Base-by-base conservation (phyloP, 2,329 filamentous ascomycete genomes). In the Periconia digitata region DNA sequence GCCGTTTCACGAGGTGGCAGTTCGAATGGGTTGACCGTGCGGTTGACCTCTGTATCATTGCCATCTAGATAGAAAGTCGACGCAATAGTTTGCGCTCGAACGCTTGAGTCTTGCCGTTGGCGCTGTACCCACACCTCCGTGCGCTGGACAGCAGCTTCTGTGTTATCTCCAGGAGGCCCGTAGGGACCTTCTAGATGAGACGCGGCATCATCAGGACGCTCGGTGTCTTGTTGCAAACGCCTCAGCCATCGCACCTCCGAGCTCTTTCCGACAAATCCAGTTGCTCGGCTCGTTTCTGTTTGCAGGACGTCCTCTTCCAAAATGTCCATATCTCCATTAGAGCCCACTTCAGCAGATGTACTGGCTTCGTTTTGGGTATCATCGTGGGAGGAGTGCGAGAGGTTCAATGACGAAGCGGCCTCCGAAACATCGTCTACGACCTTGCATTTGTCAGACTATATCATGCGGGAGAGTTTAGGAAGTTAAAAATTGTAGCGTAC, bases 61-160 rank as follows among this genome's bases (percentile, higher is more conserved):
- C 62, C 63, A 34, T 72, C 69, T 21, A 71, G 55, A 44, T 74
- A 75, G 35, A 67, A 69, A 1, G 59, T 60, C 0, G 59, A 51
- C 21, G 63, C 60, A 6, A 61, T 64, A 38, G 55, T 46, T 7
- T 37, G 49, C 42, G 49, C 50, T 0, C 50, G 47, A 8, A 40
- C 43, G 53, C 54, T 8, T 56, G 58, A 15, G 56, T 24, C 17
- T 3, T 37, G 15, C 5, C 38, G 13, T 17, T 40, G 20, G 37
- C 20, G 41, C 5, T 39, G 16, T 15, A 34, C 18, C 12, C 8
- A 20, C 8, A 38, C 21, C 17, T 34, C 32, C 8, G 21, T 13
- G 17, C 24, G 29, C 22, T 42, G 44, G 4, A 17, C 18, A 12
- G 22, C 16, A 34, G 41, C 41, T 12, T 44, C 27, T 6, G n/a